phyloP scores from a whole-genome alignment of 345 rosid species.

The Salix caprea region DNA sequence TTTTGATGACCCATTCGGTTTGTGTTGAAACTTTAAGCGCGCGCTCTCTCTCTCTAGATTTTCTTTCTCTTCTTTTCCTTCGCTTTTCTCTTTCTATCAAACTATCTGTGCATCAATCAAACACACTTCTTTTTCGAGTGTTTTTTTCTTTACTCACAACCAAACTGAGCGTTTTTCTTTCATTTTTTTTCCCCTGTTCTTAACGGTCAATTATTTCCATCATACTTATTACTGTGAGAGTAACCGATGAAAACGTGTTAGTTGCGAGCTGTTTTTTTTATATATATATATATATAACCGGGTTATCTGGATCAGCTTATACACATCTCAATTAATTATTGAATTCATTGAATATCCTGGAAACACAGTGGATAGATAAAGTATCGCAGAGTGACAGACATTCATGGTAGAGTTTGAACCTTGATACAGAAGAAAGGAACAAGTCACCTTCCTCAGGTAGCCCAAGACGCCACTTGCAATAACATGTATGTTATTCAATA shows the following conservation, averaged over 20 bases:
- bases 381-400: fast-evolving
- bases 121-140: not conserved
- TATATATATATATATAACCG: too few relatives aligned
- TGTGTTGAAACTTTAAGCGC: constrained; percentile 15
- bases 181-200: not conserved
- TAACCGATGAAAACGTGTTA: not conserved
- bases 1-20: not conserved
- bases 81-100: not conserved
- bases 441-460: too few relatives aligned
- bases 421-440: too few relatives aligned
- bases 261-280: too few relatives aligned
- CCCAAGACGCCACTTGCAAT: too few relatives aligned
- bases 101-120: not conserved
- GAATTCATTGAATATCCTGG: fast-evolving
- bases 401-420: fast-evolving
- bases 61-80: not conserved
- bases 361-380: fast-evolving
- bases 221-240: not conserved
- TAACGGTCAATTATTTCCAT: not conserved
- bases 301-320: too few relatives aligned
- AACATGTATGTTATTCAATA: too few relatives aligned
- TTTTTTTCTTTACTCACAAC: not conserved
- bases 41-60: not conserved
- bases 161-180: not conserved
- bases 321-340: too few relatives aligned